These are phyloP conservation scores for Patellifolia procumbens DNA, from an alignment of 179 eudicot genomes.

Conservation along the genomic window DNA sequence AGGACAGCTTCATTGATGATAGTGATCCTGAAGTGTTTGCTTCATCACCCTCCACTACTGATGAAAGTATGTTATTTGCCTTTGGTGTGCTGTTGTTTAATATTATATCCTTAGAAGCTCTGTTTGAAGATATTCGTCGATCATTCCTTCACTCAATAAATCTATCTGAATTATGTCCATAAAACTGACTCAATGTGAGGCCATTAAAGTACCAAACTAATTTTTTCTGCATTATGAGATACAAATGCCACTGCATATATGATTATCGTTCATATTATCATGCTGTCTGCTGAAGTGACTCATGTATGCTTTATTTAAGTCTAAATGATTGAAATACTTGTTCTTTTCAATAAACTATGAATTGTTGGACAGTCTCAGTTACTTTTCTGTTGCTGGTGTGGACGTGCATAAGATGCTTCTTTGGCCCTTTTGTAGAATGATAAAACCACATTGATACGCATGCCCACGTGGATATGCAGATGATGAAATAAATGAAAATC, in stretches of 20 bases:
- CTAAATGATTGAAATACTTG: no score
- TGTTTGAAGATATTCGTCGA: not conserved
- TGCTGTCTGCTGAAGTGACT: no score
- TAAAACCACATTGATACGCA: not conserved
- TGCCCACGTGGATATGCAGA: not conserved
- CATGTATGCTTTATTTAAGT: no score
- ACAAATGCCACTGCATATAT: no score
- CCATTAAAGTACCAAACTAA: no score
- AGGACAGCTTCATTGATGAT: conserved; percentile 82
- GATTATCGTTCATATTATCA: no score
- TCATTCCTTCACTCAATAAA: not conserved
- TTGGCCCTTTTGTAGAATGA: not conserved
- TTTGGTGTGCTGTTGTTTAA: not conserved
- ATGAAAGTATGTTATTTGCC: conserved; percentile 40
- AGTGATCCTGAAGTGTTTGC: conserved; percentile 40
- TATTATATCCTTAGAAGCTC: not conserved
- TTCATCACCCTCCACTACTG: conserved; percentile 46
- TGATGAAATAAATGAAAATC: no score
- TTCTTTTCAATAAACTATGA: not conserved
- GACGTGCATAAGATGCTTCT: not conserved
- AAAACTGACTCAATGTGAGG: no score
- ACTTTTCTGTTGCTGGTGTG: not conserved
- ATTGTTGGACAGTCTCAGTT: not conserved
- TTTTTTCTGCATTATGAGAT: no score
- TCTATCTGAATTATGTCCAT: not conserved